Conservation (phyloP, 1,284 basidiomycete genomes). For the Heterobasidion parviporum region DNA sequence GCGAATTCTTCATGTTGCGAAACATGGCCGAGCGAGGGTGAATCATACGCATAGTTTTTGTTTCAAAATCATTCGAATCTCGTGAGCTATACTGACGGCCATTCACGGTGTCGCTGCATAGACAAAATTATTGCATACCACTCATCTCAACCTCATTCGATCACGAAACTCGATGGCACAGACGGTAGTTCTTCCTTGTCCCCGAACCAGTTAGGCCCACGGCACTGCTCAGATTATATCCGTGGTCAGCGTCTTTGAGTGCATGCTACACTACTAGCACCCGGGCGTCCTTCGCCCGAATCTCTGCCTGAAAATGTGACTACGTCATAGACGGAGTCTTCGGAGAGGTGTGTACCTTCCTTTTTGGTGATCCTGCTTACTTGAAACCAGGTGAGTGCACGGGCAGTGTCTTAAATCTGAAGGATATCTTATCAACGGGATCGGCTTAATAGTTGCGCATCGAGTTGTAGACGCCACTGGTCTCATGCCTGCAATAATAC, state of each 20-base stretch:
- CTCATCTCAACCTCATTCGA: not conserved
- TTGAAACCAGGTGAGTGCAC: not conserved
- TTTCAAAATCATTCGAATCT: too few species aligned
- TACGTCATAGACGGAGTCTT: not conserved
- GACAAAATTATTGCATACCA: not conserved
- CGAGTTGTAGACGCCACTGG: too few species aligned
- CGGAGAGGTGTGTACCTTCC: not conserved
- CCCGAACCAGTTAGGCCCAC: not conserved
- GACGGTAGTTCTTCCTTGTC: not conserved
- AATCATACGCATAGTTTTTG: too few species aligned
- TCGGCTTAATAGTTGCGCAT: too few species aligned
- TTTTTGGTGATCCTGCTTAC: not conserved
- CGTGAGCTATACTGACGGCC: not conserved
- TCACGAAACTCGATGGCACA: not conserved
- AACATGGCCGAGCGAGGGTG: too few species aligned
- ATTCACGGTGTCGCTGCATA: not conserved
- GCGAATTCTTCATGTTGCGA: too few species aligned
- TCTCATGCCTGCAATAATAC: too few species aligned
- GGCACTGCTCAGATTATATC: not conserved
- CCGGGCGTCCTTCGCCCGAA: too few species aligned
- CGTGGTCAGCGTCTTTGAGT: not conserved
- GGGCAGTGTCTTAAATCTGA: too few species aligned
- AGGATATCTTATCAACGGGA: too few species aligned
- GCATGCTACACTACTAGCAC: too few species aligned
- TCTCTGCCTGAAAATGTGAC: not conserved